A percentile compares a stretch with the other conserved stretches of the same genome.
Evolutionary conservation across 192 early-diverging fungal species (phyloP).

Genomic region (Oehlia diaphana): DNA sequence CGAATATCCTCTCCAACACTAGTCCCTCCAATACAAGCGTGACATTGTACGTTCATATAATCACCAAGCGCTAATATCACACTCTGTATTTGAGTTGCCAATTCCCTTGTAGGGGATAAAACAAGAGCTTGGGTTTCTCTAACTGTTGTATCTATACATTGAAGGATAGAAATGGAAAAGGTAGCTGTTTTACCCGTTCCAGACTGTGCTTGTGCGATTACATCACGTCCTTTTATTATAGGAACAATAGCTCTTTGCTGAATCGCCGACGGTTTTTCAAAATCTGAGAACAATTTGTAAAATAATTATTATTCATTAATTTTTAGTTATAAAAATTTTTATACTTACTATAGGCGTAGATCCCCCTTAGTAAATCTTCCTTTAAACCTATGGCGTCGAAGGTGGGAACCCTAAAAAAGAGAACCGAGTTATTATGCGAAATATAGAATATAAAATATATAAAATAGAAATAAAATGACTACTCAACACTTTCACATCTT

Average conservation of each 20-base stretch:
- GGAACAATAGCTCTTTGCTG: constrained; percentile 97
- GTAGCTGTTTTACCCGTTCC: constrained; percentile 99
- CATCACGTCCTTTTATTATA: constrained; percentile 85
- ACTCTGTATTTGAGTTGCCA: constrained; percentile 93
- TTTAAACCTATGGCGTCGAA: constrained; percentile 98
- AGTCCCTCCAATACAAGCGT: constrained; percentile 94
- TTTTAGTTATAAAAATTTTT: neutral
- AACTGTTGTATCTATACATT: constrained; percentile 83
- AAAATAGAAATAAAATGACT: neutral
- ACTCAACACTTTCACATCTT: constrained; percentile 69
- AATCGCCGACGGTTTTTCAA: constrained; percentile 97
- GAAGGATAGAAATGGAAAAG: constrained; percentile 91
- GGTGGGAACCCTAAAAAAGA: constrained; percentile 56
- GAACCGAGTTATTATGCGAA: constrained; percentile 31
- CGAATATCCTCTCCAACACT: constrained; percentile 89
- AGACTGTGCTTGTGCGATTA: constrained; percentile 97
- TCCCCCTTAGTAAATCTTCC: constrained; percentile 93
- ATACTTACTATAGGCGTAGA: constrained; percentile 89
- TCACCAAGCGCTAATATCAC: constrained; percentile 92
- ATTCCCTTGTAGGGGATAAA: constrained; percentile 92
- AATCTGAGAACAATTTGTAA: constrained; percentile 54
- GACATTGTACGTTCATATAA: constrained; percentile 97
- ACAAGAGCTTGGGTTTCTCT: constrained; percentile 93
- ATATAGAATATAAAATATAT: neutral
- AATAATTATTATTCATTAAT: neutral